Evolutionary conservation across 306 rosid species (phyloP).

Genomic region (Senna tora): DNA sequence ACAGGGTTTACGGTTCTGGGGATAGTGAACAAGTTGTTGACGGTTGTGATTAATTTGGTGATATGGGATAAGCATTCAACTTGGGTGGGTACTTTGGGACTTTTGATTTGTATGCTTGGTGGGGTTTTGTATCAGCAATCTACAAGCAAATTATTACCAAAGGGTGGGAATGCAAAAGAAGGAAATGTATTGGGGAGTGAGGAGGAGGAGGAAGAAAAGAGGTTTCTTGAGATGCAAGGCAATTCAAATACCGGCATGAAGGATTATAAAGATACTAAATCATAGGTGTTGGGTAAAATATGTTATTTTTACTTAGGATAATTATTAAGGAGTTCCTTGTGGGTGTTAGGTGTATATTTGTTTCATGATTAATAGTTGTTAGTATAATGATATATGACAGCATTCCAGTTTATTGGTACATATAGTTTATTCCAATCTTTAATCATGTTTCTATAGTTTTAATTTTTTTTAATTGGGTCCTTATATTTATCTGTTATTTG

Average conservation of each 20-base stretch:
- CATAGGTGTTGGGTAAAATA: slow-evolving; percentile 44
- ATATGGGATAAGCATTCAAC: slow-evolving; percentile 89
- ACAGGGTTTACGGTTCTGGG: slow-evolving; percentile 93
- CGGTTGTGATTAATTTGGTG: slow-evolving; percentile 73
- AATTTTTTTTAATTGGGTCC: too few species aligned
- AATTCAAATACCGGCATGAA: slow-evolving; percentile 36
- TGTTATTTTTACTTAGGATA: slow-evolving; percentile 17
- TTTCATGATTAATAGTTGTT: slow-evolving; percentile 14
- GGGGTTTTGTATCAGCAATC: slow-evolving; percentile 81
- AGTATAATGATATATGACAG: slow-evolving; percentile 31
- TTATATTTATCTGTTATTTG: too few species aligned
- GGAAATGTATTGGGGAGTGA: slow-evolving; percentile 38
- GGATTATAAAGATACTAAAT: slow-evolving; percentile 42
- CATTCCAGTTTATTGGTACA: not conserved
- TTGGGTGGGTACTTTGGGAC: slow-evolving; percentile 76
- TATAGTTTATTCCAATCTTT: too few species aligned
- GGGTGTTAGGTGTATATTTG: too few species aligned
- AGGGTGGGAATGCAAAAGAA: slow-evolving; percentile 51
- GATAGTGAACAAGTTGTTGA: slow-evolving; percentile 79
- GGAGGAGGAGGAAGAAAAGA: slow-evolving; percentile 67
- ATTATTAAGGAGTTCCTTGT: not conserved
- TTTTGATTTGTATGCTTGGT: slow-evolving; percentile 77
- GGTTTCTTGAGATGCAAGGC: slow-evolving; percentile 63
- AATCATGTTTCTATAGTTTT: too few species aligned
- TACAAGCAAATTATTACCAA: slow-evolving; percentile 67